Base-by-base conservation (phyloP, 164 flowering plant species). In the Berberis thunbergii region DNA sequence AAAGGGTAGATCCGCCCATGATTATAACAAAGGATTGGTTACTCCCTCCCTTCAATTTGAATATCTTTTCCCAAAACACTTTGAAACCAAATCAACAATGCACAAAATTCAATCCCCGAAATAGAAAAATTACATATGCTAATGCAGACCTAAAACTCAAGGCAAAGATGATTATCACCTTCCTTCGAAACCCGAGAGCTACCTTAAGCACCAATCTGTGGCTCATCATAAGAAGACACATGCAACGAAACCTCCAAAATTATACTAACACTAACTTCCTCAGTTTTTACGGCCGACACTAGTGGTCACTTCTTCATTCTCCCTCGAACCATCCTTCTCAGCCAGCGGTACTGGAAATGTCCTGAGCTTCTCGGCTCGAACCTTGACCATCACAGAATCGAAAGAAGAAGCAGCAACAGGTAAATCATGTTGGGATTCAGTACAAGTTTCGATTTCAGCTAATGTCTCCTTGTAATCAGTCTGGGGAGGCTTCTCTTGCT, bases 311-410 rank as follows among this genome's bases (percentile, higher is more conserved):
- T 11, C 63, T 45, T 10, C 41, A 39, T 44, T 26, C 26, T 26
- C 41, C 46, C 64, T 42, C 64, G 45, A 11, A 60, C 67, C 68
- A 71, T 71, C 77, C 73, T 70, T 77, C 68, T 82, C 81, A 52
- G 50, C 60, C 64, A 71, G 76, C 26, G 26, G 0, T 26, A 26
- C 26, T 0, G 26, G 26, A 26, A 26, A 26, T 26, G 26, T 26
- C 26, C 26, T 26, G 26, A 26, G 26, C 26, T 26, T 26, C 26
- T 26, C 26, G 26, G 0, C 26, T 26, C 26, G 55, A 65, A 62
- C n/a, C 61, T 26, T 26, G 26, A 26, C 57, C 4, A 61, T 49
- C 39, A 41, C 43, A 7, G 64, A 59, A 13, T 69, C 68, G 13
- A 49, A 54, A 43, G 58, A 12, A 13, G 64, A 10, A 3, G 64